Evolutionary conservation across 768 basidiomycete species (phyloP).

Genomic region (Crepidotus variabilis): DNA sequence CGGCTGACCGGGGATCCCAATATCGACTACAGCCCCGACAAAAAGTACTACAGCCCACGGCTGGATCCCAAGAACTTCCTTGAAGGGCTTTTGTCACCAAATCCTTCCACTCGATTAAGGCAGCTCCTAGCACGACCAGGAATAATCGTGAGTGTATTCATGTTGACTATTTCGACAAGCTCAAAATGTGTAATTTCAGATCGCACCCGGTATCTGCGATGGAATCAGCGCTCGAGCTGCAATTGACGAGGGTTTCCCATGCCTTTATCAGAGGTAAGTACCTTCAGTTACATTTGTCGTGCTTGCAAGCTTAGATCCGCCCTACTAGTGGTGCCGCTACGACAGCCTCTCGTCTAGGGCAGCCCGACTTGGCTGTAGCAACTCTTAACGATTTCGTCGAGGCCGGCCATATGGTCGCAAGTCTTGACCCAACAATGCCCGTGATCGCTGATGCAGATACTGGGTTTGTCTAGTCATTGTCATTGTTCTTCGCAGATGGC

Average conservation of each 20-base stretch:
- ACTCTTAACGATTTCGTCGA: conserved; percentile 75
- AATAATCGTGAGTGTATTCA: conserved; percentile 55
- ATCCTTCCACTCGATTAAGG: conserved; percentile 69
- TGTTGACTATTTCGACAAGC: not conserved
- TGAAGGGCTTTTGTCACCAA: conserved; percentile 60
- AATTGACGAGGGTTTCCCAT: conserved; percentile 72
- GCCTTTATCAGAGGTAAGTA: conserved; percentile 62
- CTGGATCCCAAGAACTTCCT: conserved; percentile 67
- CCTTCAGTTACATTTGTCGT: not conserved
- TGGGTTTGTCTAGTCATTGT: conserved; percentile 37
- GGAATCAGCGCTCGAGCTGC: conserved; percentile 80
- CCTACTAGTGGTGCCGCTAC: conserved; percentile 67
- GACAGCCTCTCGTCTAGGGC: conserved; percentile 75
- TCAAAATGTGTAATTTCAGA: conserved; percentile 27
- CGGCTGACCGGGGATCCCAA: not conserved
- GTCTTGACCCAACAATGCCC: conserved; percentile 58
- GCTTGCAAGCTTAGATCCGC: not conserved
- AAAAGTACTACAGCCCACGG: conserved; percentile 59
- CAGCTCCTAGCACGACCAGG: conserved; percentile 70
- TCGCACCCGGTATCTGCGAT: conserved; percentile 78
- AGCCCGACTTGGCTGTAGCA: conserved; percentile 75
- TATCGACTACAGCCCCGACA: not conserved
- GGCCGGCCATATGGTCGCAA: conserved; percentile 66
- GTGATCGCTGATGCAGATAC: conserved; percentile 83
- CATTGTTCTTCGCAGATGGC: not conserved